Evolutionary conservation across 768 basidiomycete species (phyloP).

Genomic region (Pholiota molesta): DNA sequence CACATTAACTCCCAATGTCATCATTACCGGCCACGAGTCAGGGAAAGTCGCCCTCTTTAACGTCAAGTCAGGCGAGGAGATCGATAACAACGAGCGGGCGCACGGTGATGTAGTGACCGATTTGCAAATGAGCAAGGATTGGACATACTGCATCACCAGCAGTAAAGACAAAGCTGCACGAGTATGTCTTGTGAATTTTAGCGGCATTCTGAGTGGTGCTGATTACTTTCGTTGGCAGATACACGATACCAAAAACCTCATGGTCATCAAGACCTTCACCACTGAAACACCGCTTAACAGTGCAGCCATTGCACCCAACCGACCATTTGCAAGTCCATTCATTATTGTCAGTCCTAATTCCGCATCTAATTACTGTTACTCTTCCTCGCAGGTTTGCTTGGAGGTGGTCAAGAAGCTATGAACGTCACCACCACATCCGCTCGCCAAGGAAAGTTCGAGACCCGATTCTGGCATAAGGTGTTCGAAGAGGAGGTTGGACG

Average conservation of each 20-base stretch:
- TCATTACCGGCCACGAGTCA: conserved; percentile 95
- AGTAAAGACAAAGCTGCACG: conserved; percentile 97
- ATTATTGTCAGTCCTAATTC: background rate
- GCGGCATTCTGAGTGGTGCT: background rate
- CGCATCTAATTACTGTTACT: background rate
- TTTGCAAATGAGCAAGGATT: conserved; percentile 86
- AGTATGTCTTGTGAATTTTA: conserved; percentile 46
- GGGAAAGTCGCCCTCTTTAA: conserved; percentile 95
- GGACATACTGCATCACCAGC: conserved; percentile 94
- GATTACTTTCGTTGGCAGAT: conserved; percentile 45
- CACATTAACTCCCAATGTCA: conserved; percentile 71
- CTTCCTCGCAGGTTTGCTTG: conserved; percentile 71
- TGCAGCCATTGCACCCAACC: conserved; percentile 80
- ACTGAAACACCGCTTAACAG: conserved; percentile 97
- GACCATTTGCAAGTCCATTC: conserved; percentile 71
- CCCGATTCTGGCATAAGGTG: conserved; percentile 96
- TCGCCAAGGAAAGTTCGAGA: conserved; percentile 97
- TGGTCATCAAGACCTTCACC: conserved; percentile 89
- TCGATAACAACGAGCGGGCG: conserved; percentile 81
- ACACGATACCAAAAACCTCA: conserved; percentile 87
- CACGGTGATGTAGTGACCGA: conserved; percentile 90
- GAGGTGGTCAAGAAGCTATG: conserved; percentile 99
- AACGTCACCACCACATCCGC: conserved; percentile 92
- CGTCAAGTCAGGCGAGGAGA: conserved; percentile 82
- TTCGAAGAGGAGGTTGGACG: conserved; percentile 97